phyloP scores from a whole-genome alignment of 192 early-diverging fungal genomes.

The Umbelopsis isabellina region DNA sequence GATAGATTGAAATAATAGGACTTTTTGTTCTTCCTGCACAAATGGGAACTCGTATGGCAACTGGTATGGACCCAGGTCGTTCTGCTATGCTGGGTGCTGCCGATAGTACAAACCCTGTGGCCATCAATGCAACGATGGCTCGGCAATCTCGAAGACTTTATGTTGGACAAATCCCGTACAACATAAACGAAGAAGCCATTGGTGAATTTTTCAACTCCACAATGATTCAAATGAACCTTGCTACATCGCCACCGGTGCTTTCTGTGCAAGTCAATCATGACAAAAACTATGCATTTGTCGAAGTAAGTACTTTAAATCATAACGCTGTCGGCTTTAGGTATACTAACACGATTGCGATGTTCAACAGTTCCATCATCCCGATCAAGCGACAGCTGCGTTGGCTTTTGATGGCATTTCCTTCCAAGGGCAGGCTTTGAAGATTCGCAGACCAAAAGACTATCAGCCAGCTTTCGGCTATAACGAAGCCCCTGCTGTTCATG shows the following conservation, averaged over 20 bases:
- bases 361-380: constrained; percentile 78
- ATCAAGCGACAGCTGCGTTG: constrained; percentile 91
- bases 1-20: neutral
- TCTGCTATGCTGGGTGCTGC: constrained; percentile 56
- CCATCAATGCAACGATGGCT: constrained; percentile 57
- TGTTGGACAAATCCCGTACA: constrained; percentile 87
- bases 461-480: constrained; percentile 56
- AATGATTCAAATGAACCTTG: constrained; percentile 78
- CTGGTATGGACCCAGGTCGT: constrained; percentile 55
- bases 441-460: constrained; percentile 96
- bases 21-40: constrained; percentile 18
- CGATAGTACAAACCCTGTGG: constrained; percentile 50
- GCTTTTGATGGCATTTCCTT: constrained; percentile 92
- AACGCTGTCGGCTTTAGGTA: neutral
- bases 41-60: constrained; percentile 10
- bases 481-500: constrained; percentile 59
- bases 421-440: constrained; percentile 79
- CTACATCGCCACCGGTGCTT: constrained; percentile 71
- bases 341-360: constrained; percentile 3
- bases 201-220: constrained; percentile 86
- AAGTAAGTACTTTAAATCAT: constrained; percentile 53
- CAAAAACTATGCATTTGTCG: constrained; percentile 96
- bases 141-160: constrained; percentile 88
- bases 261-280: constrained; percentile 89
- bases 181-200: constrained; percentile 73